A percentile compares a stretch with the other conserved stretches of the same genome.
Conservation (phyloP, 163 green algal genomes). For the Scenedesmus sp. region DNA sequence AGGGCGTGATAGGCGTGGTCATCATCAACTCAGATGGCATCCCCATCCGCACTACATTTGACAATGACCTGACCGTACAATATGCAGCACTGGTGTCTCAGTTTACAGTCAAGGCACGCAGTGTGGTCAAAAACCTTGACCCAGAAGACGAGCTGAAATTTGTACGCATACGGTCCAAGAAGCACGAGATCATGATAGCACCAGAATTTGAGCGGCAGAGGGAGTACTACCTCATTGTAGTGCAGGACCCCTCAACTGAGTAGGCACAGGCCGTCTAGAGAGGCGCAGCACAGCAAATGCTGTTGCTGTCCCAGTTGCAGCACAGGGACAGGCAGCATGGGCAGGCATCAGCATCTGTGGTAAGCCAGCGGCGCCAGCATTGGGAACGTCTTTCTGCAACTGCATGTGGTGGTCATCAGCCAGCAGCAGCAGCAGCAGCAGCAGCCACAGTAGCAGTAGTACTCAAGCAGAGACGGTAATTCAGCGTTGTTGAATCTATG, state of each 20-base stretch:
- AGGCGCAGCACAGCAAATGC: background rate
- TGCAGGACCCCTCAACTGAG: constrained; percentile 72
- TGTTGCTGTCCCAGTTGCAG: background rate
- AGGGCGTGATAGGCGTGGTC: constrained; percentile 70
- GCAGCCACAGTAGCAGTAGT: too few species aligned
- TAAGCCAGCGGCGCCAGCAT: background rate
- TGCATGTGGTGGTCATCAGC: too few species aligned
- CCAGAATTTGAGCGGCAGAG: constrained; percentile 76
- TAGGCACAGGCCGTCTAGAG: background rate
- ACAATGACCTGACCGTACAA: constrained; percentile 79
- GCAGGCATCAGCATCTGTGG: background rate
- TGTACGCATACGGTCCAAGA: constrained; percentile 75
- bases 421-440: too few species aligned
- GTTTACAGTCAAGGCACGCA: constrained; percentile 77
- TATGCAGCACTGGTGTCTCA: constrained; percentile 76
- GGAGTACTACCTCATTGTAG: constrained; percentile 79
- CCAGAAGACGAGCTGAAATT: constrained; percentile 78
- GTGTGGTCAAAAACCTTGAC: constrained; percentile 72
- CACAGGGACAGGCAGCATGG: background rate
- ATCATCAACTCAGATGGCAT: constrained; percentile 81
- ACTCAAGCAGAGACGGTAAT: too few species aligned
- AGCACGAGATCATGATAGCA: constrained; percentile 84
- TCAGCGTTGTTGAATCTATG: too few species aligned
- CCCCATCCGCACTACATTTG: constrained; percentile 77
- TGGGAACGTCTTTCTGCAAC: background rate